Conservation (phyloP, 106 monocot genomes). For the Dactylorhiza incarnata region DNA sequence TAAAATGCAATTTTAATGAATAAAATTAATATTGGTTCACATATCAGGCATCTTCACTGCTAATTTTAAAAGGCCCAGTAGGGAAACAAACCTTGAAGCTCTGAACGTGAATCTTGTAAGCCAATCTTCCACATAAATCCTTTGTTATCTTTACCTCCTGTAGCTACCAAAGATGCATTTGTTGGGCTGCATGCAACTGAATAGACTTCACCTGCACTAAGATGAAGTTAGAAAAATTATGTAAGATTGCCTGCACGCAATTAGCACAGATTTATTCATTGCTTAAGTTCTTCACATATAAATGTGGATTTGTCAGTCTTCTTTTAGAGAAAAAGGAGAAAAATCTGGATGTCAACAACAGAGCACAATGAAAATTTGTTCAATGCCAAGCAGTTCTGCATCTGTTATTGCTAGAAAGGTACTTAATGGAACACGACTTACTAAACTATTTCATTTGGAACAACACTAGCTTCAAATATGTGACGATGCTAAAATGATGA, state of each 20-base stretch:
- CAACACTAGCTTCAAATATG: no score
- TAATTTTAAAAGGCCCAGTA: not conserved
- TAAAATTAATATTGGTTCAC: not conserved
- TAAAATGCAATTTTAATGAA: no score
- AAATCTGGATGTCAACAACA: no score
- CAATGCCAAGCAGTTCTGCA: no score
- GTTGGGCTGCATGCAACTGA: constrained; percentile 78
- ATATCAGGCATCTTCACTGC: not conserved
- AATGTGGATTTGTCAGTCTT: no score
- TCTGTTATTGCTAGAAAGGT: no score
- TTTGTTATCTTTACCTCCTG: constrained; percentile 89
- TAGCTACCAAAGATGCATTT: constrained; percentile 65
- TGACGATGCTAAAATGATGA: no score
- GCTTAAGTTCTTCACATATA: not conserved
- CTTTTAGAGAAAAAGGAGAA: no score
- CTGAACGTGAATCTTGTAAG: constrained; percentile 29
- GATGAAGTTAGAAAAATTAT: not conserved
- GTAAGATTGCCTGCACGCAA: not conserved
- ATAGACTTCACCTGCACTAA: constrained; percentile 67
- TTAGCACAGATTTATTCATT: not conserved
- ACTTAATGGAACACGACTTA: no score
- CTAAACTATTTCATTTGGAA: no score
- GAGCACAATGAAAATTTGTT: no score
- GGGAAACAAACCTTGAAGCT: constrained; percentile 58
- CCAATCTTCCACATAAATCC: constrained; percentile 86